Conservation (phyloP, 2,329 filamentous ascomycete species). For the Beauveria sp. region DNA sequence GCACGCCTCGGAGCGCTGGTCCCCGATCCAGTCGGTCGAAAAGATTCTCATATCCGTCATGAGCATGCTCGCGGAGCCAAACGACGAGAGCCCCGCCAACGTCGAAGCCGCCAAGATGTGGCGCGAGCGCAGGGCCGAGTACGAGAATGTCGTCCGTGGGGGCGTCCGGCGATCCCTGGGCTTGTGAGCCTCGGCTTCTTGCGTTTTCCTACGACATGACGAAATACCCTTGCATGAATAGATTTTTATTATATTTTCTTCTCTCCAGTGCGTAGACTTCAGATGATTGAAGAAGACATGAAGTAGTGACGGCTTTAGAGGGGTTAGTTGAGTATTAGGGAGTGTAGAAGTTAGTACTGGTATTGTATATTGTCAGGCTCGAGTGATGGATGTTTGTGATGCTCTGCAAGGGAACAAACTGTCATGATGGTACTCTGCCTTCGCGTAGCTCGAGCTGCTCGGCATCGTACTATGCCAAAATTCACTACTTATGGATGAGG, state of each 20-base stretch:
- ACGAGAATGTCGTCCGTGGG: constrained; percentile 77
- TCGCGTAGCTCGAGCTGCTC: too few relatives aligned
- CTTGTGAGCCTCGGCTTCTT: constrained; percentile 37
- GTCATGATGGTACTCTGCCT: too few relatives aligned
- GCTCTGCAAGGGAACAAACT: too few relatives aligned
- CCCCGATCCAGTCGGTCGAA: constrained; percentile 92
- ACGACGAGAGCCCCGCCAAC: constrained; percentile 94
- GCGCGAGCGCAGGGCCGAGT: constrained; percentile 75
- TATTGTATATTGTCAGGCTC: too few relatives aligned
- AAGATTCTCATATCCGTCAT: constrained; percentile 96
- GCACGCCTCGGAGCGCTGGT: constrained; percentile 91
- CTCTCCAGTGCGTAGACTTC: too few relatives aligned
- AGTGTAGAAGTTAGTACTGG: too few relatives aligned
- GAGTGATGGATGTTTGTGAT: too few relatives aligned
- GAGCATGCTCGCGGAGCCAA: constrained; percentile 96
- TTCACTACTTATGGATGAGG: too few relatives aligned
- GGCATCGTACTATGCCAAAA: too few relatives aligned
- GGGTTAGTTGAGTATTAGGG: too few relatives aligned
- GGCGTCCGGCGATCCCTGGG: constrained; percentile 75
- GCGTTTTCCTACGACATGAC: background rate
- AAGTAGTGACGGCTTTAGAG: too few relatives aligned
- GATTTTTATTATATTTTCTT: background rate
- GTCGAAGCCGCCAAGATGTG: constrained; percentile 96
- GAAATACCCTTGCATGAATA: background rate
- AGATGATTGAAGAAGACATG: too few relatives aligned